phyloP scores from a whole-genome alignment of 345 rosid species.

The Bruguiera gymnorhiza region DNA sequence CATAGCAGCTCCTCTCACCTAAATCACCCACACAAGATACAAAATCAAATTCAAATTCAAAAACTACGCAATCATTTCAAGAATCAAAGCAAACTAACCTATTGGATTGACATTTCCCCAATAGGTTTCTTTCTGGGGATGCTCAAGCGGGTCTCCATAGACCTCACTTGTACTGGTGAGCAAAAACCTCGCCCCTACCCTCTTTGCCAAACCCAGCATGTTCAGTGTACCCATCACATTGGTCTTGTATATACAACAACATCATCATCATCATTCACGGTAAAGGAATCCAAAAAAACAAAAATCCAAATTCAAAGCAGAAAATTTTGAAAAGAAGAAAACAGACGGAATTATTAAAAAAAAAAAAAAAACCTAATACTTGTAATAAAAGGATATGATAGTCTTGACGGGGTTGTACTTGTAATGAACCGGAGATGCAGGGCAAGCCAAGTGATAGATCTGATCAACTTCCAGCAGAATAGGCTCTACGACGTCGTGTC shows the following conservation, averaged over 20 bases:
- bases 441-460: constrained; percentile 99
- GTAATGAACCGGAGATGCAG: constrained; percentile 97
- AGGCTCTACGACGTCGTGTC: constrained; percentile 97
- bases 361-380: neutral
- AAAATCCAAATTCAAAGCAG: neutral
- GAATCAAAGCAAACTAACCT: constrained; percentile 36
- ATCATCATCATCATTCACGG: neutral
- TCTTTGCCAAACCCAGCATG: constrained; percentile 98
- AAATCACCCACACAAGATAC: neutral
- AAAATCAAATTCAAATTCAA: neutral
- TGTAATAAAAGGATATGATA: constrained; percentile 37
- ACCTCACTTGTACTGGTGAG: constrained; percentile 99
- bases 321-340: neutral
- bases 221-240: constrained; percentile 99
- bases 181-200: constrained; percentile 94
- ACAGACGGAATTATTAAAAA: neutral
- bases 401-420: constrained; percentile 97
- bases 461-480: constrained; percentile 95
- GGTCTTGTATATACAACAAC: constrained; percentile 57
- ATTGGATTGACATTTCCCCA: constrained; percentile 99
- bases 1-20: constrained; percentile 9
- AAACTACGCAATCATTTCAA: neutral
- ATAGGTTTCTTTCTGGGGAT: constrained; percentile 96
- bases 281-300: neutral
- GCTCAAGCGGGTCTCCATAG: constrained; percentile 97